Evolutionary conservation across 2,329 filamentous ascomycete species (phyloP), one percentile per base, ranked within the genome.

Genomic region (Xylaria sp.): DNA sequence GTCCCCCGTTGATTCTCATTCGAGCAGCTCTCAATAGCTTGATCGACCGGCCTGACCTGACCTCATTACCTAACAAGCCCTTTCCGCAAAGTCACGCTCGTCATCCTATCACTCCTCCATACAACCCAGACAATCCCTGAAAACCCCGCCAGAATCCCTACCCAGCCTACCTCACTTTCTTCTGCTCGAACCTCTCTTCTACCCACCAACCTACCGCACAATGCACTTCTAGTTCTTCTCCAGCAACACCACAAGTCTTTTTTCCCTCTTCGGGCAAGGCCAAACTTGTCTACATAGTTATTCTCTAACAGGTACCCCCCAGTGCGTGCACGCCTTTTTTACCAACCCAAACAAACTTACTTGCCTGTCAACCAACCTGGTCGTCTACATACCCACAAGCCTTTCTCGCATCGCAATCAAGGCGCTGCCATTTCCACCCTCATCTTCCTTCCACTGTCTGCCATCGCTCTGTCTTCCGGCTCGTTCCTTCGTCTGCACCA

Each of bases 31-130:
- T 62, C 64, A 68, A 68, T 65, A 70, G 69, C 70, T 72, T 73
- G 74, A 72, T 72, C 72, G 60, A 57, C 69, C 57, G 66, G 63
- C 68, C 63, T 70, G 55, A 70, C 69, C 60, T 70, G 53, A 70
- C 71, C 72, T 73, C 67, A 72, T 73, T 73, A 77, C 74, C 72
- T 76, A 73, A 76, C 75, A 72, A 72, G 66, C 69, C 69, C 62
- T 75, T 76, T 74, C 74, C 74, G 75, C 73, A 75, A 66, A 75
- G 75, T 76, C 75, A 76, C 75, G 75, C 74, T 76, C 75, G 75
- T 76, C 75, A 76, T 76, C 75, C 74, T 70, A 74, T 74, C 75
- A 74, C 72, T 69, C 63, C 66, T 68, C 69, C 67, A 63, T 70
- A 56, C 69, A 65, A 71, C 64, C 67, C 56, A 70, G 63, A 57